Base-by-base conservation (phyloP, 2,329 filamentous ascomycete genomes). In the Aureobasidium subglaciale region DNA sequence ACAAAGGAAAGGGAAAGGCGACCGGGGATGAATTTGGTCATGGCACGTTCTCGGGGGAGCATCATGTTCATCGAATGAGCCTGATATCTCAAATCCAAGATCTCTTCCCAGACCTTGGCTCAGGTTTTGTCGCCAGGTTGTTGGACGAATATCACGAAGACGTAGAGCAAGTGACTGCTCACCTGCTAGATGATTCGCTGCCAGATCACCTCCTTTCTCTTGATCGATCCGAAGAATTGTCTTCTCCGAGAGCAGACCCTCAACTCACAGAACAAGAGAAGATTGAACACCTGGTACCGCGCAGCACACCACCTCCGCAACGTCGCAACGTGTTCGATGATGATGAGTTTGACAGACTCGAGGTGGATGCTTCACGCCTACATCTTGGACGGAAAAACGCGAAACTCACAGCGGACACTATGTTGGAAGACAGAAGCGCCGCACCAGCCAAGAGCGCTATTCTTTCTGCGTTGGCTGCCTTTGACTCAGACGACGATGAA, bases 401-500 rank as follows among this genome's bases (percentile, higher is more conserved):
- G 10, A 71, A 76, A 1, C 75, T 77, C 57, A 89, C 83, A 2
- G 86, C 88, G n/a, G 88, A 92, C 65, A 79, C 83, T 46, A 71
- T 92, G 15, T 79, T 92, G 7, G 74, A 79, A 45, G 84, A 90
- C 65, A 80, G 80, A 49, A 78, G 80, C 60, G 74, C 73, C 1
- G 83, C 85, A 3, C 82, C 86, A 1, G 84, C 85, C 63, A 96
- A 95, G 72, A 88, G 90, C 0, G 86, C 90, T 10, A 96, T 96
- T 63, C 74, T 96, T 22, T 88, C 91, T 3, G 92, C 92, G 0
- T 81, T 97, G 2, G 89, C 90, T 15, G 81, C 86, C 0, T 96
- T 97, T 62, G 91, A 97, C 71, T 86, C 86, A 0, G 92, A 97
- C 63, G 93, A 97, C 62, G 93, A 99, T 68, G 93, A 99, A 73